These are phyloP conservation scores for Tylopilus felleus DNA, from an alignment of 768 basidiomycete genomes.

Conservation along the genomic window DNA sequence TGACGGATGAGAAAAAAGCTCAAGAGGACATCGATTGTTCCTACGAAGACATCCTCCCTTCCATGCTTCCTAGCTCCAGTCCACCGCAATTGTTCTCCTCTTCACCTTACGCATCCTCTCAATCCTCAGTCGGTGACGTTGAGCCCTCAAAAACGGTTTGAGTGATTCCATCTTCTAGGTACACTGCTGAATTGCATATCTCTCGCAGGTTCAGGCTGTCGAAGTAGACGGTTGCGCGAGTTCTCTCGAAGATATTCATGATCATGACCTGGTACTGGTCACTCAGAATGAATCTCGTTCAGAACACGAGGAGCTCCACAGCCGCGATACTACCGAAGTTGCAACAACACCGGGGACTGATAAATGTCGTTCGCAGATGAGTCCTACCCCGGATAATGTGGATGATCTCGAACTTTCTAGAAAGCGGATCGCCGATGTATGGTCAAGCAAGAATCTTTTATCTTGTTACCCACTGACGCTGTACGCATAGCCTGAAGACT, in stretches of 20 bases:
- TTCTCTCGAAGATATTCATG: background rate
- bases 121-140: constrained; percentile 20
- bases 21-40: constrained; percentile 4
- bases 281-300: background rate
- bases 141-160: constrained; percentile 19
- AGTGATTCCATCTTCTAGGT: background rate
- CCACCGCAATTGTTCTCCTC: constrained; percentile 43
- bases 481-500: constrained; percentile 8
- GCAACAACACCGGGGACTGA: background rate
- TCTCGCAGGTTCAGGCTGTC: constrained; percentile 2
- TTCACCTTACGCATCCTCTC: constrained; percentile 38
- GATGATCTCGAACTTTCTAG: background rate
- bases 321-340: background rate
- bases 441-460: constrained; percentile 1
- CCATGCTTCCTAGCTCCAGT: constrained; percentile 45
- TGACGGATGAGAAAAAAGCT: constrained; percentile 2
- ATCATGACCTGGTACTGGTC: background rate
- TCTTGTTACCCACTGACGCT: constrained; percentile 1
- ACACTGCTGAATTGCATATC: background rate
- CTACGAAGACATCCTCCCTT: constrained; percentile 14
- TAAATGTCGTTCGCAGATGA: background rate
- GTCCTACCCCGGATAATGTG: background rate
- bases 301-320: background rate
- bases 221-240: background rate
- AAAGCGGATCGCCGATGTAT: constrained; percentile 19